These are phyloP conservation scores for Tolypocladium paradoxum DNA, from an alignment of 2,329 filamentous ascomycete species.

Conservation along the genomic window DNA sequence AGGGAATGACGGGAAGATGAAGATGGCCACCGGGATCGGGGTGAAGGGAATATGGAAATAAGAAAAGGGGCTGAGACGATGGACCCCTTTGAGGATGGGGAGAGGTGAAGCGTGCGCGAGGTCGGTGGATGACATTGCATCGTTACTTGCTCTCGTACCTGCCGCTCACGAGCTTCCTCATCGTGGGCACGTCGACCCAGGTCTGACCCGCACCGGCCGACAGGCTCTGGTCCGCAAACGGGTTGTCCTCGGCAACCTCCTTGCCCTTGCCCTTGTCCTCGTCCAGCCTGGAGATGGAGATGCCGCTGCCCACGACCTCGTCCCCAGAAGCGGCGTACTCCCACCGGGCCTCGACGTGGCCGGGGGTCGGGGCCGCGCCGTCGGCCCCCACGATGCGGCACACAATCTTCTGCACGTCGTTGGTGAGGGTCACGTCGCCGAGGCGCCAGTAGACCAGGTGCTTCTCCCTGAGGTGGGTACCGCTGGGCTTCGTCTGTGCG, in stretches of 20 bases:
- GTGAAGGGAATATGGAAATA: too few relatives aligned
- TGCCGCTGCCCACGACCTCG: conserved; percentile 41
- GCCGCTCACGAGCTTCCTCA: conserved; percentile 61
- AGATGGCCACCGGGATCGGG: not conserved
- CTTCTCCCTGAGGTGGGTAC: conserved; percentile 70
- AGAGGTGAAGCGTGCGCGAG: not conserved
- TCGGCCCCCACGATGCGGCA: conserved; percentile 70
- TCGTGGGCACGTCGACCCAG: conserved; percentile 59
- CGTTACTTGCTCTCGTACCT: conserved; percentile 52
- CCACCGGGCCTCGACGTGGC: conserved; percentile 75
- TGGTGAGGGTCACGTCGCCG: conserved; percentile 58
- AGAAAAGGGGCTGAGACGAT: not conserved
- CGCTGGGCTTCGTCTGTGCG: conserved; percentile 67
- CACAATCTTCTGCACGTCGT: conserved; percentile 64
- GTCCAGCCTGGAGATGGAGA: conserved; percentile 51
- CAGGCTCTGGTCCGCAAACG: conserved; percentile 49
- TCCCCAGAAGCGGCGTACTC: conserved; percentile 41
- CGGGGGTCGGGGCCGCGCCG: conserved; percentile 57
- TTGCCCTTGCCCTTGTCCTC: conserved; percentile 41
- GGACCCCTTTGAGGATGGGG: not conserved
- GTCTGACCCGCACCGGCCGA: conserved; percentile 14
- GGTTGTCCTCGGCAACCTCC: conserved; percentile 44
- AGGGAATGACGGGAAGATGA: not conserved
- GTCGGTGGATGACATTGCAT: not conserved
- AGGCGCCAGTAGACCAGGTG: conserved; percentile 72